Evolutionary conservation across 352 stramenopile species (phyloP), one percentile per base, ranked within the genome.

Genomic region (Phytophthora ramorum): DNA sequence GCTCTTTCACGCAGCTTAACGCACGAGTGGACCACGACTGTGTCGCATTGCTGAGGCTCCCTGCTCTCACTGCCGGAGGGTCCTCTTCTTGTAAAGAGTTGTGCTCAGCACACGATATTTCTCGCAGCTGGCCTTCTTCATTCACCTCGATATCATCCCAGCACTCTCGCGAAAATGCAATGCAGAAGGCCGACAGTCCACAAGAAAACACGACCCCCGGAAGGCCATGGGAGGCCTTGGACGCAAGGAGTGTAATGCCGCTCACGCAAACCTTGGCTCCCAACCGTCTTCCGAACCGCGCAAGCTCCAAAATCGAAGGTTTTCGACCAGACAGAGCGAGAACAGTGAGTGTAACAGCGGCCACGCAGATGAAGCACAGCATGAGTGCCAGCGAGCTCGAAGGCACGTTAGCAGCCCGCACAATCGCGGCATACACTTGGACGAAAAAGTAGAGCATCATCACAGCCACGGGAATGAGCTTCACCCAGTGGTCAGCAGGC

Each of bases 401-500:
- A 4, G 82, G 85, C 8, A 78, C 67, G 5, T 75, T 75, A 17
- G 68, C 65, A 35, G 82, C 57, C 37, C 87, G 70, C 14, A 76
- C 70, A 44, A 89, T 64, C 7, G 77, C 68, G 0, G 73, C 81
- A 49, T 83, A 79, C 7, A 90, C 73, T 75, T 85, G 83, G n/a
- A 63, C 69, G 41, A 70, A 61, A 46, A 90, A 89, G 43, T 83
- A 91, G 9, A 85, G 44, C 61, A 89, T 75, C 77, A 90, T 90
- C 17, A 87, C 79, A 8, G 83, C 64, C 24, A 88, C 50, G 3
- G 87, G 85, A 28, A 88, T 65, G 10, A 93, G 47, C 60, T 95
- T 95, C 38, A 93, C 77, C 85, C 83, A 95, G 66, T 95, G 82
- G 30, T 93, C 83, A 8, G 70, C 67, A 1, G 77, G 84, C 41